These are phyloP conservation scores for Aspergillus flavus DNA, from an alignment of 2,329 filamentous ascomycete species.

Conservation along the genomic window DNA sequence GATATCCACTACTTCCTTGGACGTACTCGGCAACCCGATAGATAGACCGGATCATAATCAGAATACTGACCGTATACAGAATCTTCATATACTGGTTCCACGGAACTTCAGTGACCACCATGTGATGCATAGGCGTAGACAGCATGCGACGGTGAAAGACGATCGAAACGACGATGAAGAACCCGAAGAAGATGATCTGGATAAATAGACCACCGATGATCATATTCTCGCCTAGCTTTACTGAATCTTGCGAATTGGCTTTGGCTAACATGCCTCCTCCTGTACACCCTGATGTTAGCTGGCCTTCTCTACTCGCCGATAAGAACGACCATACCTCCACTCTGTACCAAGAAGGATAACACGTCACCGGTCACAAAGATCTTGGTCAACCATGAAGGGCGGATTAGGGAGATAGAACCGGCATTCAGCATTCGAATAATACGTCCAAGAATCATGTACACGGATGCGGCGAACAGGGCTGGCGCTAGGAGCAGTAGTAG, in stretches of 20 bases:
- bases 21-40: slow-evolving; percentile 54
- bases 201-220: slow-evolving; percentile 29
- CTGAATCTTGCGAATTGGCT: background rate
- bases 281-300: background rate
- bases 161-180: slow-evolving; percentile 26
- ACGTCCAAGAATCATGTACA: slow-evolving; percentile 54
- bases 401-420: slow-evolving; percentile 47
- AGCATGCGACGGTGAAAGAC: slow-evolving; percentile 27
- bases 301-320: background rate
- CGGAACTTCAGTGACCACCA: slow-evolving; percentile 12
- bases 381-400: slow-evolving; percentile 49
- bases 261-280: slow-evolving; percentile 6
- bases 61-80: slow-evolving; percentile 22
- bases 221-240: background rate
- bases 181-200: slow-evolving; percentile 29
- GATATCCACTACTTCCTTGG: slow-evolving; percentile 44
- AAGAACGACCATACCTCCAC: background rate
- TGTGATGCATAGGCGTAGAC: slow-evolving; percentile 14
- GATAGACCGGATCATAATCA: slow-evolving; percentile 48
- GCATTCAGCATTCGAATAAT: slow-evolving; percentile 45
- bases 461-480: slow-evolving; percentile 52
- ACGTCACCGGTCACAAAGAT: slow-evolving; percentile 53
- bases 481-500: slow-evolving; percentile 46
- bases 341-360: slow-evolving; percentile 52
- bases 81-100: slow-evolving; percentile 20